Evolutionary conservation across 345 rosid genomes (phyloP), one percentile per base, ranked within the genome.

Genomic region (Heritiera fomes): DNA sequence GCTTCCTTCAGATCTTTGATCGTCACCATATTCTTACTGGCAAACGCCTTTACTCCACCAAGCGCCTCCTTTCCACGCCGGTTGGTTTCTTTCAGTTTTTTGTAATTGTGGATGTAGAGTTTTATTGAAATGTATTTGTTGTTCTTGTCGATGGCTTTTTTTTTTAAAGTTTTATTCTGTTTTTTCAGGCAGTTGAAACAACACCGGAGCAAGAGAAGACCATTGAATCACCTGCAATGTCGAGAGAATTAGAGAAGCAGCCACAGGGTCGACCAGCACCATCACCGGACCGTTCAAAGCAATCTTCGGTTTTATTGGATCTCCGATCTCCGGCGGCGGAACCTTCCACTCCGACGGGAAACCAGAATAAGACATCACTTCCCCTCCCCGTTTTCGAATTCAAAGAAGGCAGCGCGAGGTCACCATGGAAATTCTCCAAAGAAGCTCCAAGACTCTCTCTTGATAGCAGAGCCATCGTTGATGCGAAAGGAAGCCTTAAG

Each of bases 371-470:
- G 78, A 66, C 78, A 70, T 82, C 92, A 4, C 84, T 80, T 53
- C 90, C 90, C 32, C 86, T 89, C 64, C 89, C 91, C 3, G 74
- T 86, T 40, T 83, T 92, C 45, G 95, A 92, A 78, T 60, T 79
- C 64, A 87, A 86, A 79, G 90, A 88, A 83, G 89, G 90, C 58
- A 65, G 50, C 32, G 58, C 88, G 3, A 89, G 84, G 73, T 80
- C 92, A 49, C 80, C 98, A 1, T 88, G 99, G 99, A 94, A 90
- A 87, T 90, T 89, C 87, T 88, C 88, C 41, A 96, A 88, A 79
- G 99, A 92, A 80, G 91, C 97, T 79, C 99, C 99, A 2, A 83
- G 99, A 77, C 95, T 96, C 12, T 96, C 99, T 6, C 98, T 96
- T n/a, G 99, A 96, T 43, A 96, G 99, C 87, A 88, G 98, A 79